These are phyloP conservation scores for Flaveria linearis DNA, from an alignment of 129 eudicot species.

Conservation along the genomic window DNA sequence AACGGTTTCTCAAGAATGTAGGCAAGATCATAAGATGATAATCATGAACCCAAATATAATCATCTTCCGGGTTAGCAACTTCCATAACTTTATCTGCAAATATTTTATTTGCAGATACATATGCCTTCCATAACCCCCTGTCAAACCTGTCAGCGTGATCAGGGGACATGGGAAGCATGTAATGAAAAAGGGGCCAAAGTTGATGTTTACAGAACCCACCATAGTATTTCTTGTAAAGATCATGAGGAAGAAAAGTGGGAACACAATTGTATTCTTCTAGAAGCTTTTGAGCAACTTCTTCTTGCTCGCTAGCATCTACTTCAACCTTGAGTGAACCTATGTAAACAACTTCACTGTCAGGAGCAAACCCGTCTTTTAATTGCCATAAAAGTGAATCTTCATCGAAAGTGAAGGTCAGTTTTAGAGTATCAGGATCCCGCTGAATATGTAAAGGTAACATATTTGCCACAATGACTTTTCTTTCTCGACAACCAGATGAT, in stretches of 20 bases:
- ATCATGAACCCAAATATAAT: slow-evolving; percentile 85
- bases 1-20: slow-evolving; percentile 67
- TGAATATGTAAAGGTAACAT: slow-evolving; percentile 75
- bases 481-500: slow-evolving; percentile 47
- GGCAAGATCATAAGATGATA: slow-evolving; percentile 92
- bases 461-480: slow-evolving; percentile 77
- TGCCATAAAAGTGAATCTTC: slow-evolving; percentile 73
- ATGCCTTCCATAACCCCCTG: slow-evolving; percentile 75
- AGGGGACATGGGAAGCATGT: slow-evolving; percentile 88
- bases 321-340: slow-evolving; percentile 80
- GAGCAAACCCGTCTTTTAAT: slow-evolving; percentile 65
- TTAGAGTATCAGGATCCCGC: slow-evolving; percentile 53
- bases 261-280: slow-evolving; percentile 83
- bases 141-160: slow-evolving; percentile 81
- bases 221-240: slow-evolving; percentile 65
- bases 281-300: slow-evolving; percentile 74
- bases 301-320: slow-evolving; percentile 68
- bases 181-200: slow-evolving; percentile 88
- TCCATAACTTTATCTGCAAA: slow-evolving; percentile 88
- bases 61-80: slow-evolving; percentile 79
- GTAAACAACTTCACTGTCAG: slow-evolving; percentile 65
- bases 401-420: slow-evolving; percentile 69
- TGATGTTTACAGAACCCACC: slow-evolving; percentile 88
- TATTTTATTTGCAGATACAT: slow-evolving; percentile 71
- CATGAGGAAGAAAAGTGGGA: slow-evolving; percentile 79